Conservation (phyloP, 805 yeast genomes). For the Wickerhamiella sorbophila region DNA sequence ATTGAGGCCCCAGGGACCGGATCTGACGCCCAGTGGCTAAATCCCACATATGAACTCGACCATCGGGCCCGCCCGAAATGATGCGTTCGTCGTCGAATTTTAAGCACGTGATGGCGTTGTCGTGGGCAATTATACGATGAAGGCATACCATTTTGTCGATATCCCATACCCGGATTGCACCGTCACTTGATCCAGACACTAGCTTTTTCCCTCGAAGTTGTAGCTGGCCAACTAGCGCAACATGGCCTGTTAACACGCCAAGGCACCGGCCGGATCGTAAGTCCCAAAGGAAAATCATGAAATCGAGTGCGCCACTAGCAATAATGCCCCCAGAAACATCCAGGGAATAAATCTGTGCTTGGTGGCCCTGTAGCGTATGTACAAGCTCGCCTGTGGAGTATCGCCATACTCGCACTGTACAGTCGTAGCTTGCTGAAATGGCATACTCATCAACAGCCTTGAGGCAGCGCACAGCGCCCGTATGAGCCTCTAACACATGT, state of each 20-base stretch:
- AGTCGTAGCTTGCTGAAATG: slow-evolving; percentile 80
- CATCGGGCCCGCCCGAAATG: slow-evolving; percentile 32
- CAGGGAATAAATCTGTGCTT: slow-evolving; percentile 77
- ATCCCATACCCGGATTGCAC: slow-evolving; percentile 72
- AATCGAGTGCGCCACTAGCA: slow-evolving; percentile 92
- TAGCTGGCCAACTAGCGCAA: slow-evolving; percentile 83
- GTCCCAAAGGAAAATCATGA: slow-evolving; percentile 93
- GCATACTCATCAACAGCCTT: slow-evolving; percentile 42
- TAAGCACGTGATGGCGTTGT: slow-evolving; percentile 30
- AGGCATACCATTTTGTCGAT: slow-evolving; percentile 67
- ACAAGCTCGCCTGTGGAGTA: slow-evolving; percentile 80
- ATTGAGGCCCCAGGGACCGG: slow-evolving; percentile 25
- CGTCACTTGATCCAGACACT: slow-evolving; percentile 78
- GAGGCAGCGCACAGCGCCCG: slow-evolving; percentile 62
- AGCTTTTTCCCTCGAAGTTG: slow-evolving; percentile 57
- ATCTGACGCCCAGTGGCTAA: slow-evolving; percentile 26
- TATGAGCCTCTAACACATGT: slow-evolving; percentile 54
- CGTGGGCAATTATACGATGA: slow-evolving; percentile 38
- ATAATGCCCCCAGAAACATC: slow-evolving; percentile 77
- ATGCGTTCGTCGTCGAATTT: slow-evolving; percentile 28
- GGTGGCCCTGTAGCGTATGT: slow-evolving; percentile 83
- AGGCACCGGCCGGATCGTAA: slow-evolving; percentile 73
- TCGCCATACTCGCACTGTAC: slow-evolving; percentile 85
- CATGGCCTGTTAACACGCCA: slow-evolving; percentile 65
- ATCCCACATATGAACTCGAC: slow-evolving; percentile 31